Evolutionary conservation across 176 grass and related monocot genomes (phyloP).

Genomic region (Stipa capillata): DNA sequence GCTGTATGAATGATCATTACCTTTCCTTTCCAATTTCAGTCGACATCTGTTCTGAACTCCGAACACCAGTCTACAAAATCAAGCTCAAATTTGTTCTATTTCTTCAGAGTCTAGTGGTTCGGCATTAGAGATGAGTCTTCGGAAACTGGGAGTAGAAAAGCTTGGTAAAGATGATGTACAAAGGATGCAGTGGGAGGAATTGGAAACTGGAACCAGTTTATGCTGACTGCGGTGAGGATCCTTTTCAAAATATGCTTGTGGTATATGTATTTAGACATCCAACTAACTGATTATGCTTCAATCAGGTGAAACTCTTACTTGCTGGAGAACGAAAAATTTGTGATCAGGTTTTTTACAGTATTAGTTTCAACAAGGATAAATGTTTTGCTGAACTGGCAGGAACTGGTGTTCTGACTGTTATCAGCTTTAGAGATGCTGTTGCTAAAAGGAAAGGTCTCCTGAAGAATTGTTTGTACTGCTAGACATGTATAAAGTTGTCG

Average conservation of each 20-base stretch:
- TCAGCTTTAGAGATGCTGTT: no score
- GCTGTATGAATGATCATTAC: background rate
- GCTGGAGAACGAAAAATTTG: slow-evolving; percentile 51
- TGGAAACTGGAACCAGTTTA: slow-evolving; percentile 65
- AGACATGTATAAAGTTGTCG: slow-evolving; percentile 76
- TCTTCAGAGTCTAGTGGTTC: slow-evolving; percentile 41
- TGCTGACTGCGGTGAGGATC: slow-evolving; percentile 51
- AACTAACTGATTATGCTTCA: background rate
- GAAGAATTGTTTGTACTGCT: slow-evolving; percentile 61
- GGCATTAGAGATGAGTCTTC: slow-evolving; percentile 41
- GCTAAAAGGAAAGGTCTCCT: slow-evolving; percentile 69
- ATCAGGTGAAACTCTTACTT: slow-evolving; percentile 63
- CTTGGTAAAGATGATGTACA: no score
- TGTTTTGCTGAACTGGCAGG: no score
- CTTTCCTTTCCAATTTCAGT: background rate
- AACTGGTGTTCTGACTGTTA: no score
- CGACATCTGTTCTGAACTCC: slow-evolving; percentile 1
- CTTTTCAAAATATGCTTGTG: background rate
- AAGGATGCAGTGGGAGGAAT: no score
- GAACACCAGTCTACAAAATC: background rate
- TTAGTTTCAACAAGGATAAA: no score
- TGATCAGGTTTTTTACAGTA: slow-evolving; percentile 45
- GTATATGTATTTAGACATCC: background rate
- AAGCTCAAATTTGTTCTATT: slow-evolving; percentile 1
- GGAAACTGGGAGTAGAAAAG: slow-evolving; percentile 53